Percentiles rank a stretch among this genome's conserved stretches.
Evolutionary conservation across 169 alveolate species (phyloP).

Genomic region (Plasmodium cynomolgi): DNA sequence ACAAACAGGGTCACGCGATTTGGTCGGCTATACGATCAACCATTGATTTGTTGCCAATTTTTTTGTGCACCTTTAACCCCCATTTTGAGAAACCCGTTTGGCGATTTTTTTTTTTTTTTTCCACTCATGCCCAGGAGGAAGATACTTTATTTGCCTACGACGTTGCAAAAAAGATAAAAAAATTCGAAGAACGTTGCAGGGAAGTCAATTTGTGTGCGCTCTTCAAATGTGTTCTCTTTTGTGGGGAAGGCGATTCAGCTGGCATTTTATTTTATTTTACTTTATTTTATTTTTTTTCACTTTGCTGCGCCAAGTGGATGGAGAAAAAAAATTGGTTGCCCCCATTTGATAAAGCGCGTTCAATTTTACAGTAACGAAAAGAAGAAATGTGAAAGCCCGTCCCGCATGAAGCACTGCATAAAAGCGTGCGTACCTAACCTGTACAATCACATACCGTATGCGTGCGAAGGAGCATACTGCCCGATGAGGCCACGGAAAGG

Average conservation of each 20-base stretch:
- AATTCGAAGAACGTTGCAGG: background rate
- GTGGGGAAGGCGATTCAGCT: background rate
- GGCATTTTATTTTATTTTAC: background rate
- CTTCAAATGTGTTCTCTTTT: background rate
- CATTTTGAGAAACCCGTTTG: background rate
- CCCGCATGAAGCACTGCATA: background rate
- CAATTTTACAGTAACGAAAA: background rate
- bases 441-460: background rate
- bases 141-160: background rate
- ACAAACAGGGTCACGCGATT: background rate
- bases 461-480: background rate
- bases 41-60: background rate
- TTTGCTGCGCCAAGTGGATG: background rate
- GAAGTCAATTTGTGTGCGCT: background rate
- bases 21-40: background rate
- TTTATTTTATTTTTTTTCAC: background rate
- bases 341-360: background rate
- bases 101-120: background rate
- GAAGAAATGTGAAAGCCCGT: background rate
- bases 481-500: background rate
- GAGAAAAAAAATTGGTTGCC: background rate
- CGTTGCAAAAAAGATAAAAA: background rate
- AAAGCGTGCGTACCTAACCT: background rate
- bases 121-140: background rate
- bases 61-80: background rate